These are phyloP conservation scores for Beta macrorhiza DNA, from an alignment of 179 eudicot species.

Conservation along the genomic window DNA sequence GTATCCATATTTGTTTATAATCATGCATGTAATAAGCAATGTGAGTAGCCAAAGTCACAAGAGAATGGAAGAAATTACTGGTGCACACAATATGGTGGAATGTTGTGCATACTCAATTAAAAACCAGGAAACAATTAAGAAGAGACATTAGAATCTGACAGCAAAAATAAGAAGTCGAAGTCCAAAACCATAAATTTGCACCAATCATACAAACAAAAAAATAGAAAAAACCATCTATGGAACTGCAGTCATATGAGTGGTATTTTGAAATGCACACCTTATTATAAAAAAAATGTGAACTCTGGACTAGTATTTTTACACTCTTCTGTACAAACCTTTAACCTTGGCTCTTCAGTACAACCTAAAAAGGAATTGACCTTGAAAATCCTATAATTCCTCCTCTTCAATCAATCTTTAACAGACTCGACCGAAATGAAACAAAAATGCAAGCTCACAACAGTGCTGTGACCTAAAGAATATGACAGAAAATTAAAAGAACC, in stretches of 20 bases:
- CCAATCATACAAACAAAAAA: not conserved
- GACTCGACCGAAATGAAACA: constrained; percentile 28
- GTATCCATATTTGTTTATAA: too few relatives aligned
- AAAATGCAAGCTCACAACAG: constrained; percentile 60
- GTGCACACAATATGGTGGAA: too few relatives aligned
- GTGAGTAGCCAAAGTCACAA: too few relatives aligned
- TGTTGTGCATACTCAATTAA: too few relatives aligned
- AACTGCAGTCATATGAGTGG: not conserved
- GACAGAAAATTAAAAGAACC: constrained; percentile 26
- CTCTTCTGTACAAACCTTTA: constrained; percentile 44
- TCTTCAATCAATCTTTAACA: constrained; percentile 30
- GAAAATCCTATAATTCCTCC: constrained; percentile 38
- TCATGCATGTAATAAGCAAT: too few relatives aligned
- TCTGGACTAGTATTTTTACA: constrained; percentile 33
- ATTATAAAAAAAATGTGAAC: constrained; percentile 20
- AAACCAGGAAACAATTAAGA: too few relatives aligned
- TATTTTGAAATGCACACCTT: constrained; percentile 12
- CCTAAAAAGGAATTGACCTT: constrained; percentile 37
- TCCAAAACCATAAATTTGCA: too few relatives aligned
- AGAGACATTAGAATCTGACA: too few relatives aligned
- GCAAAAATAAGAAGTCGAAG: too few relatives aligned
- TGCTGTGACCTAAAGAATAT: constrained; percentile 56
- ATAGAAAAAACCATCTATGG: not conserved
- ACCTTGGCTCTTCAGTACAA: constrained; percentile 36
- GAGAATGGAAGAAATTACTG: too few relatives aligned